Conservation (phyloP, 2,329 filamentous ascomycete genomes). For the Pyricularia grisea region DNA sequence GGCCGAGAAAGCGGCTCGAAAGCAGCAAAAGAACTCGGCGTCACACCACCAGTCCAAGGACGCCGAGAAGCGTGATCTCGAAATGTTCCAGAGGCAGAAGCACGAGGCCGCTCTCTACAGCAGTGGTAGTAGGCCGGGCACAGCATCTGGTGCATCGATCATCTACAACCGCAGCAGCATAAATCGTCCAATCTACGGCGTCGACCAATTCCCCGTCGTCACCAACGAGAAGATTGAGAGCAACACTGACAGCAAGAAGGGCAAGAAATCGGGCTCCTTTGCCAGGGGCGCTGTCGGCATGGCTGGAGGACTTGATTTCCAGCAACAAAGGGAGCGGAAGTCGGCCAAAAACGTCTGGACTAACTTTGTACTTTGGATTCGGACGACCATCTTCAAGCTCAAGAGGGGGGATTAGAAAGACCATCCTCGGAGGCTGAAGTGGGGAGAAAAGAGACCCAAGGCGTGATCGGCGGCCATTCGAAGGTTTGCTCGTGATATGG, state of each 20-base stretch:
- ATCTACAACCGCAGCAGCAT: background rate
- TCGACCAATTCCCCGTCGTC: background rate
- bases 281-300: slow-evolving; percentile 15
- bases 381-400: slow-evolving; percentile 39
- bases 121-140: slow-evolving; percentile 8
- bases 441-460: background rate
- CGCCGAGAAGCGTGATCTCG: background rate
- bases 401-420: slow-evolving; percentile 4
- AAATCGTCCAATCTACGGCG: background rate
- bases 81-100: background rate
- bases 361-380: slow-evolving; percentile 53
- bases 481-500: background rate
- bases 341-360: slow-evolving; percentile 53
- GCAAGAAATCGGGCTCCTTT: slow-evolving; percentile 3
- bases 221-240: slow-evolving; percentile 8
- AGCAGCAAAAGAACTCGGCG: slow-evolving; percentile 33
- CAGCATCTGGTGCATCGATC: slow-evolving; percentile 6
- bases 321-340: slow-evolving; percentile 33
- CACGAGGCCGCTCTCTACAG: slow-evolving; percentile 4
- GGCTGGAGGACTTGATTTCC: slow-evolving; percentile 13
- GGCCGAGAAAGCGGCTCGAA: slow-evolving; percentile 52
- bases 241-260: slow-evolving; percentile 7
- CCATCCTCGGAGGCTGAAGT: background rate
- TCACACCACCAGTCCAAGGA: slow-evolving; percentile 23
- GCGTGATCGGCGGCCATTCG: background rate